Evolutionary conservation across 2,329 filamentous ascomycete species (phyloP).

Genomic region (Tolypocladium album): DNA sequence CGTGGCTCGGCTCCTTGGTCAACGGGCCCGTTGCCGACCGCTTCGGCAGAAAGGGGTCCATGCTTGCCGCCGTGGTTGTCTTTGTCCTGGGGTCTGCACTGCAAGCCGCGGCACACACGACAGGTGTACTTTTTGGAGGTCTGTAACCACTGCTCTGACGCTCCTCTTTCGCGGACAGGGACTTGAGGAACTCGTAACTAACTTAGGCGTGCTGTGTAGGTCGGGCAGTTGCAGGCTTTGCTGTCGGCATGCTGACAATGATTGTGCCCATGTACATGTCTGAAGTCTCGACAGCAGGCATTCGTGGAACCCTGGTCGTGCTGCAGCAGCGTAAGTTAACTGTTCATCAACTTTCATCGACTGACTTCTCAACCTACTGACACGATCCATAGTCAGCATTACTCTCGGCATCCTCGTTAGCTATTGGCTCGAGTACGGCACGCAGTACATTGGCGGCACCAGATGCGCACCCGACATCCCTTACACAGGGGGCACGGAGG

Average conservation of each 20-base stretch:
- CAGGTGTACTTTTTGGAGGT: slow-evolving; percentile 29
- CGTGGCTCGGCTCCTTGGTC: slow-evolving; percentile 36
- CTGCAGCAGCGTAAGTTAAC: slow-evolving; percentile 21
- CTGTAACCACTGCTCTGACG: background rate
- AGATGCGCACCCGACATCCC: slow-evolving; percentile 34
- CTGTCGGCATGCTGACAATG: slow-evolving; percentile 29
- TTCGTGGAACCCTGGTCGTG: slow-evolving; percentile 35
- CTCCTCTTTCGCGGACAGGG: background rate
- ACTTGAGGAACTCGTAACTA: background rate
- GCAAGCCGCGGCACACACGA: slow-evolving; percentile 28
- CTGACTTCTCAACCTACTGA: background rate
- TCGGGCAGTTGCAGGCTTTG: slow-evolving; percentile 31
- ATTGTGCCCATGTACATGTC: slow-evolving; percentile 33
- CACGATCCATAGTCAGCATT: slow-evolving; percentile 16
- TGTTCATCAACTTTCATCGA: background rate
- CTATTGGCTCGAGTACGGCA: slow-evolving; percentile 32
- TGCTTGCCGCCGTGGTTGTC: slow-evolving; percentile 22
- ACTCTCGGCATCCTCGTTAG: slow-evolving; percentile 30
- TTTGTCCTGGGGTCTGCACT: slow-evolving; percentile 31
- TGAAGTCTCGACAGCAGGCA: slow-evolving; percentile 35
- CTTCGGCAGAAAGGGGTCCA: slow-evolving; percentile 21
- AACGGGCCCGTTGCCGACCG: slow-evolving; percentile 27
- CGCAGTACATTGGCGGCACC: slow-evolving; percentile 29
- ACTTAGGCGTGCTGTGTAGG: background rate
- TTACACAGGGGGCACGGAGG: slow-evolving; percentile 30